Evolutionary conservation across 352 stramenopile species (phyloP).

Genomic region (Phytophthora megakarya): DNA sequence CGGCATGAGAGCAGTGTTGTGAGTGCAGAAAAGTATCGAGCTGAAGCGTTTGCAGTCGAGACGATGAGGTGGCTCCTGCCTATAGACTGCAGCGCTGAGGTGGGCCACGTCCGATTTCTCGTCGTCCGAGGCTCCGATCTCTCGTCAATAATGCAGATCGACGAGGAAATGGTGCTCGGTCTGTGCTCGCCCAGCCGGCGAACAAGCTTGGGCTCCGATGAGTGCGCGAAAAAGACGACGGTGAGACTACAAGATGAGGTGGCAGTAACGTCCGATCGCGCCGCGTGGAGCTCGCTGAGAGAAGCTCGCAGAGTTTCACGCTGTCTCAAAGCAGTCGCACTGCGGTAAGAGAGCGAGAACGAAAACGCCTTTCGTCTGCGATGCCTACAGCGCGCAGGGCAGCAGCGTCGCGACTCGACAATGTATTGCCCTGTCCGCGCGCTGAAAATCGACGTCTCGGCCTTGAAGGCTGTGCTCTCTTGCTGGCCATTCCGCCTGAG

Average conservation of each 20-base stretch:
- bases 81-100: conserved; percentile 17
- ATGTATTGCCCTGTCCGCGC: conserved; percentile 15
- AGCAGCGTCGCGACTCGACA: conserved; percentile 22
- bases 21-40: conserved; percentile 23
- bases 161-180: conserved; percentile 15
- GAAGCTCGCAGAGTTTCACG: conserved; percentile 3
- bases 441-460: conserved; percentile 14
- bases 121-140: conserved; percentile 12
- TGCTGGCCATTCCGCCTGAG: conserved; percentile 28
- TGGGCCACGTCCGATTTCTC: conserved; percentile 24
- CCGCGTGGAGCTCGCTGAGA: not conserved
- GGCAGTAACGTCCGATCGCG: conserved; percentile 24
- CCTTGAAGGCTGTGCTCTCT: conserved; percentile 10
- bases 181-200: conserved; percentile 8
- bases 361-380: conserved; percentile 9
- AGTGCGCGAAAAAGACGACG: conserved; percentile 17
- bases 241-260: conserved; percentile 26
- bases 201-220: conserved; percentile 11
- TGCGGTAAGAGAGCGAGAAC: conserved; percentile 22
- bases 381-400: not conserved
- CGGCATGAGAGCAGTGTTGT: not conserved
- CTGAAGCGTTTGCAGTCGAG: conserved; percentile 11
- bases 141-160: conserved; percentile 26
- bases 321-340: conserved; percentile 15
- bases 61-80: not conserved